These are phyloP conservation scores for Ustilago lituana DNA, from an alignment of 1,284 basidiomycete species.

Conservation along the genomic window DNA sequence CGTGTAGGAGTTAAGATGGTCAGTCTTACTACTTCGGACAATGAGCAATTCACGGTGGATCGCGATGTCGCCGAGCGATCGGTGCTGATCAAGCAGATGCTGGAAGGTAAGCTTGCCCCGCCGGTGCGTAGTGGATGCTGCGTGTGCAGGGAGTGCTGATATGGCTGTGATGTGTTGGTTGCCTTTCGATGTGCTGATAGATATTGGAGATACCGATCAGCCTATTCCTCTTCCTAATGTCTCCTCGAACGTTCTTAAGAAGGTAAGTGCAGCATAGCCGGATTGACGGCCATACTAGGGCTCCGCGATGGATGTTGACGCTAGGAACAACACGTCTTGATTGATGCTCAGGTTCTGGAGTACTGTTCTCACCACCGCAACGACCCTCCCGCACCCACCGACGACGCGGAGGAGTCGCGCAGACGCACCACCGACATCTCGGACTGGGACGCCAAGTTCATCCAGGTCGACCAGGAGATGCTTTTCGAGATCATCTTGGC, in stretches of 20 bases:
- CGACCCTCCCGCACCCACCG: constrained; percentile 87
- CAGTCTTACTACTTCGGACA: constrained; percentile 78
- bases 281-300: background rate
- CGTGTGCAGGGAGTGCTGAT: background rate
- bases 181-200: constrained; percentile 12
- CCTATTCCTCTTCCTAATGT: constrained; percentile 97
- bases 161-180: too few species aligned
- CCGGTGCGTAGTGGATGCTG: background rate
- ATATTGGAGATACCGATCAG: constrained; percentile 70
- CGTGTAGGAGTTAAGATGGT: constrained; percentile 53
- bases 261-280: constrained; percentile 73
- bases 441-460: constrained; percentile 99
- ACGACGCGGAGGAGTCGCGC: constrained; percentile 85
- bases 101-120: constrained; percentile 87
- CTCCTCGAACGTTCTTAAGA: constrained; percentile 93
- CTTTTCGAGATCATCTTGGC: constrained; percentile 99
- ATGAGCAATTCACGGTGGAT: constrained; percentile 92
- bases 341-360: constrained; percentile 84
- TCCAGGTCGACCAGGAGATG: constrained; percentile 91
- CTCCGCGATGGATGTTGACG: background rate
- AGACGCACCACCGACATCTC: constrained; percentile 96
- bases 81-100: constrained; percentile 98
- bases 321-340: too few species aligned
- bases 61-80: constrained; percentile 93
- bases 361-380: constrained; percentile 99